Percentiles rank a stretch among this genome's conserved stretches.
Evolutionary conservation across 176 grass and related monocot species (phyloP).

Genomic region (Phyllostachys edulis): DNA sequence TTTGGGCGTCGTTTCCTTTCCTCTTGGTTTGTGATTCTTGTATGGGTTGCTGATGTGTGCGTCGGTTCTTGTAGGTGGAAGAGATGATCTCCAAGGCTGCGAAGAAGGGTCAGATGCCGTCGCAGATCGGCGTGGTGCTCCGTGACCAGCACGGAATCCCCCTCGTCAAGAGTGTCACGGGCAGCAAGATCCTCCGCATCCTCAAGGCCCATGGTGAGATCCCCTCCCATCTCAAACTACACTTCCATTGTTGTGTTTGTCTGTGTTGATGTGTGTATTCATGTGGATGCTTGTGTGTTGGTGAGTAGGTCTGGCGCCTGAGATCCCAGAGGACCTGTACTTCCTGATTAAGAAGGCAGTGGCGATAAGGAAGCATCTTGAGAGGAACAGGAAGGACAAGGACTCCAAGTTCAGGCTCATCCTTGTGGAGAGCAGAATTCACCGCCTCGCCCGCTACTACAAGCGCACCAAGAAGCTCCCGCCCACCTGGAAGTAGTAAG

Average conservation of each 20-base stretch:
- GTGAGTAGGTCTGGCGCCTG: conserved; percentile 55
- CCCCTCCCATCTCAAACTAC: neutral
- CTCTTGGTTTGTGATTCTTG: neutral
- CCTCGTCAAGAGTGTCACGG: conserved; percentile 72
- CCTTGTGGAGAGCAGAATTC: conserved; percentile 94
- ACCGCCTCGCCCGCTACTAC: conserved; percentile 93
- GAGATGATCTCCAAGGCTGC: conserved; percentile 91
- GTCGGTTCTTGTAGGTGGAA: conserved; percentile 41
- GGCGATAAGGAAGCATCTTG: conserved; percentile 87
- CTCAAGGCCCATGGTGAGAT: conserved; percentile 80
- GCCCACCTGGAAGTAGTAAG: conserved; percentile 94
- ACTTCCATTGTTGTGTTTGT: neutral
- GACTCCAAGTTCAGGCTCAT: conserved; percentile 90
- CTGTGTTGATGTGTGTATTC: neutral
- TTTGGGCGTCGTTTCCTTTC: neutral
- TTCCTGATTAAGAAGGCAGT: conserved; percentile 92
- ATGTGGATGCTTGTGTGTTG: neutral
- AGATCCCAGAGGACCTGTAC: conserved; percentile 90
- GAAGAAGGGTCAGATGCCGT: conserved; percentile 81
- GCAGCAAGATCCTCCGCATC: conserved; percentile 92
- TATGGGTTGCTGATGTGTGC: neutral
- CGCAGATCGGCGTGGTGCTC: conserved; percentile 79
- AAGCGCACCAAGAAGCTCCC: conserved; percentile 97
- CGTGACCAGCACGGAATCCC: conserved; percentile 89
- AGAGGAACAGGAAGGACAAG: conserved; percentile 98